phyloP scores from a whole-genome alignment of 257 asterid genomes.

The Lycium ferocissimum region DNA sequence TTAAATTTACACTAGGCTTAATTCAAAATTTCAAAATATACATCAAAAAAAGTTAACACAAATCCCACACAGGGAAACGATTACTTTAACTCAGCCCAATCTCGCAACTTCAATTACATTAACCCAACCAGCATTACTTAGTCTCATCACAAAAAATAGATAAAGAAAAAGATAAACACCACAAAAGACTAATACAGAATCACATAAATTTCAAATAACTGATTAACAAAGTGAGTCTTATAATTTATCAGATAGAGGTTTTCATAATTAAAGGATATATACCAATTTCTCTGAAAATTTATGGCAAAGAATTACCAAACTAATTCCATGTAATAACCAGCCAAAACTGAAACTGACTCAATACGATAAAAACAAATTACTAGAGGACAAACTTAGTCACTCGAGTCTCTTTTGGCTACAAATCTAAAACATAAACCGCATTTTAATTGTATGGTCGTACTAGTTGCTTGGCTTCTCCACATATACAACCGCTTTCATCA shows the following conservation, averaged over 20 bases:
- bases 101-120: background rate
- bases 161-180: too few species aligned
- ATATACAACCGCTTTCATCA: conserved; percentile 10
- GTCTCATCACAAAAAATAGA: background rate
- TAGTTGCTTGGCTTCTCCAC: conserved; percentile 17
- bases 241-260: background rate
- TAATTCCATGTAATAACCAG: conserved; percentile 19
- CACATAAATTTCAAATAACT: background rate
- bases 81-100: background rate
- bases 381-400: background rate
- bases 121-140: background rate
- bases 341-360: conserved; percentile 16
- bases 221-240: background rate
- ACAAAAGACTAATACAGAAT: background rate
- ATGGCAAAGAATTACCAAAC: background rate
- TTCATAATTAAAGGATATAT: background rate
- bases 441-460: background rate
- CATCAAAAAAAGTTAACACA: background rate
- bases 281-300: background rate
- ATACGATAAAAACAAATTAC: background rate
- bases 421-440: background rate
- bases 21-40: background rate
- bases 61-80: background rate
- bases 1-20: background rate
- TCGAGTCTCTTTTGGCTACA: background rate